These are phyloP conservation scores for Magnolia changhungtana DNA, from an alignment of 164 flowering plant species.

Conservation along the genomic window DNA sequence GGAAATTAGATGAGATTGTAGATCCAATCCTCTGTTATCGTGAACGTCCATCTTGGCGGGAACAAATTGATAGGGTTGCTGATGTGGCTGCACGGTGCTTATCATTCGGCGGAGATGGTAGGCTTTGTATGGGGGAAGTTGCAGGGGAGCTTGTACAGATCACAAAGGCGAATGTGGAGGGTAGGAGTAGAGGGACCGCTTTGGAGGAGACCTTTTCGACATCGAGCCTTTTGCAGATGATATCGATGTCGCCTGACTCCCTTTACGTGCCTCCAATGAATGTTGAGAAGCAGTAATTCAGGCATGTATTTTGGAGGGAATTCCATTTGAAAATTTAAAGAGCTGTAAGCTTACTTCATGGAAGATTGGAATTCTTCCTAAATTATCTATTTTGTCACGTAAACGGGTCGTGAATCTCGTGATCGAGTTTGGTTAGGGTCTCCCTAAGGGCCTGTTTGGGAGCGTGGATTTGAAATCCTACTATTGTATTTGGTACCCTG, in stretches of 20 bases:
- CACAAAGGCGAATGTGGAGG: conserved; percentile 35
- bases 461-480: too few species aligned
- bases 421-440: too few species aligned
- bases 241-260: conserved; percentile 86
- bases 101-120: conserved; percentile 56
- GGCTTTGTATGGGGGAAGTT: conserved; percentile 54
- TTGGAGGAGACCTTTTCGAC: conserved; percentile 80
- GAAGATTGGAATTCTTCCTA: not conserved
- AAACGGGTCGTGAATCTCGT: too few species aligned
- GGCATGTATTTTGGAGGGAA: not conserved
- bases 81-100: conserved; percentile 67
- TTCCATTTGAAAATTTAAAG: not conserved
- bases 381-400: too few species aligned
- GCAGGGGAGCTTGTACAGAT: conserved; percentile 52
- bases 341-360: not conserved
- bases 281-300: not conserved
- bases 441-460: too few species aligned
- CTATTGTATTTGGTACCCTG: too few species aligned
- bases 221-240: conserved; percentile 86
- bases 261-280: conserved; percentile 30
- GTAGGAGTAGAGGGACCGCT: conserved; percentile 28
- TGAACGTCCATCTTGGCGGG: conserved; percentile 49
- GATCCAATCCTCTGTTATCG: conserved; percentile 63
- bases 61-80: conserved; percentile 57
- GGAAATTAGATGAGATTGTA: conserved; percentile 67